Conservation (phyloP, 1,139 yeast species). For the Pichia cactophila region DNA sequence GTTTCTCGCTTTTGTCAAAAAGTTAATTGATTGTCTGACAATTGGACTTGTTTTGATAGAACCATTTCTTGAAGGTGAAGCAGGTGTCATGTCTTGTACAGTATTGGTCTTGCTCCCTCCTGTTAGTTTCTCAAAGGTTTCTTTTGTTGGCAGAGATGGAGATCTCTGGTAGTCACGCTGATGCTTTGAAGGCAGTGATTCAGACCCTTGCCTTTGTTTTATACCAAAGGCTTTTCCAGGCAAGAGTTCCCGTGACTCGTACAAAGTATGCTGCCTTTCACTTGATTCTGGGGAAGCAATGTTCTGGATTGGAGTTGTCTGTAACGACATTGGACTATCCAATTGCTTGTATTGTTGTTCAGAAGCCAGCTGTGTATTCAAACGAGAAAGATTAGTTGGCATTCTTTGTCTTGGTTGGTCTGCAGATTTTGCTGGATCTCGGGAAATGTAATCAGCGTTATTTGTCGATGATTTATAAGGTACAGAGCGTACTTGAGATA, state of each 20-base stretch:
- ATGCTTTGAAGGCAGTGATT: neutral
- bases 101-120: neutral
- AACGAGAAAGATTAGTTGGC: slow-evolving; percentile 3
- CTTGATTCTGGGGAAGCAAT: slow-evolving; percentile 1
- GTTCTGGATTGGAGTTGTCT: neutral
- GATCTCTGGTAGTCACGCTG: slow-evolving; percentile 9
- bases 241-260: slow-evolving; percentile 1
- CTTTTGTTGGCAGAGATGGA: slow-evolving; percentile 10
- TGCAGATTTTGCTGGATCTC: neutral
- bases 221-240: slow-evolving; percentile 7
- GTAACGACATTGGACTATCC: slow-evolving; percentile 5
- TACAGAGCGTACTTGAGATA: neutral
- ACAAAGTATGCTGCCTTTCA: neutral
- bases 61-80: slow-evolving; percentile 9
- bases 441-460: slow-evolving; percentile 1
- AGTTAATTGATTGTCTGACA: slow-evolving; percentile 24
- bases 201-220: slow-evolving; percentile 4
- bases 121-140: slow-evolving; percentile 1
- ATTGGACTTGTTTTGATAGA: slow-evolving; percentile 20
- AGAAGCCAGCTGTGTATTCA: slow-evolving; percentile 5
- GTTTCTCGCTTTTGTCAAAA: slow-evolving; percentile 21
- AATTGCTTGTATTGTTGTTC: neutral
- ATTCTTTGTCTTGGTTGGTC: neutral
- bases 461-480: neutral
- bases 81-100: neutral